These are phyloP conservation scores for Hypoxylon sp. DNA, from an alignment of 2,329 filamentous ascomycete genomes.

Conservation along the genomic window DNA sequence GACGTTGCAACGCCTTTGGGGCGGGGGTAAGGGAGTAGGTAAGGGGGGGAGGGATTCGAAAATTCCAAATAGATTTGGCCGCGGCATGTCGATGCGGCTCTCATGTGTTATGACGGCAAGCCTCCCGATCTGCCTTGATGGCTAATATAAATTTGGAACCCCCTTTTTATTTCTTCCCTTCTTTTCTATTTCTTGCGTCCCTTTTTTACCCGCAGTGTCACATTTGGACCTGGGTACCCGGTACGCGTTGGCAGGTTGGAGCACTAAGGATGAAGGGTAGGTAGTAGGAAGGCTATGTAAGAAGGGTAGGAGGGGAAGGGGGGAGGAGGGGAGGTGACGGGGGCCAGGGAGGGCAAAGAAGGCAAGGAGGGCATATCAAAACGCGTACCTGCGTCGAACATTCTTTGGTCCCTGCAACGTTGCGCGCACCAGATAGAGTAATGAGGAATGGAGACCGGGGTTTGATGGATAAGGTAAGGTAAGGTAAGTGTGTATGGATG, in stretches of 20 bases:
- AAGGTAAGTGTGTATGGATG: background rate
- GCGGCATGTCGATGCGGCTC: conserved; percentile 21
- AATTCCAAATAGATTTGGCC: conserved; percentile 19
- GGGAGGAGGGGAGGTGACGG: background rate
- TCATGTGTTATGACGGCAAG: conserved; percentile 28
- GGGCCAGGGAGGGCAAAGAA: too few relatives aligned
- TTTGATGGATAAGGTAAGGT: conserved; percentile 3
- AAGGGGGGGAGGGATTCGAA: background rate
- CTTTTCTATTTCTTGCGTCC: background rate
- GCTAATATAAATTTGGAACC: conserved; percentile 37
- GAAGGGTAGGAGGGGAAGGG: background rate
- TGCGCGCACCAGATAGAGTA: conserved; percentile 1
- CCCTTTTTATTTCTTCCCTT: background rate
- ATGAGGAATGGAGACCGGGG: background rate
- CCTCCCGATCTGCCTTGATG: conserved; percentile 39
- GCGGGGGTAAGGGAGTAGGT: too few relatives aligned
- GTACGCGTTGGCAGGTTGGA: background rate
- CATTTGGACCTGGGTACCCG: conserved; percentile 10
- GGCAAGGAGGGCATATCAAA: background rate
- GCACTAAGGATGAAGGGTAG: background rate
- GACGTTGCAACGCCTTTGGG: conserved; percentile 24
- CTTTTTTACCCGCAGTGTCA: conserved; percentile 12
- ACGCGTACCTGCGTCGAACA: conserved; percentile 18
- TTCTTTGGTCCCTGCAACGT: conserved; percentile 18
- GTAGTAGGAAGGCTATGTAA: background rate